Evolutionary conservation across 2,329 filamentous ascomycete genomes (phyloP), one percentile per base, ranked within the genome.

Genomic region (Cytospora piceicola): DNA sequence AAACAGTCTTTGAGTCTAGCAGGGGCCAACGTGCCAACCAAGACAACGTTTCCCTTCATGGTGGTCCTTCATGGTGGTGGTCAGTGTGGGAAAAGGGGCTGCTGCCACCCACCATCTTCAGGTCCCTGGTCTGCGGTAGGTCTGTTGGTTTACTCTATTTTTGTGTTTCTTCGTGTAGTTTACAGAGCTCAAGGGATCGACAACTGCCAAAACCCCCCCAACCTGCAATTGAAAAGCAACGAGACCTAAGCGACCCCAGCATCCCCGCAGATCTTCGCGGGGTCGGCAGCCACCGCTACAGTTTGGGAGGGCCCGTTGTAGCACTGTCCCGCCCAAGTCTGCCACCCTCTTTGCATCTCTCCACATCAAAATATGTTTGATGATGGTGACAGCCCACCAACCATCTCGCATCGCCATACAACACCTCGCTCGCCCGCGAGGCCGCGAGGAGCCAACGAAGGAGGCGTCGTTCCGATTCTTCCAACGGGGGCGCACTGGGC

Each of bases 221-320:
- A n/a, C 11, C 14, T 49, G 46, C 46, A 49, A 22, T 46, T 8
- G 7, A 9, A 4, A 36, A 63, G 2, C 15, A n/a, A 32, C 36
- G 57, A 42, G 39, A 42, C 39, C 59, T 42, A 57, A 56, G 52
- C 39, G 49, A 36, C 61, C 57, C 65, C 53, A 56, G 34, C 61
- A 34, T 29, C 53, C 53, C 61, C 61, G 61, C 61, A 63, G 61
- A 61, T 60, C 63, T 51, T 46, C 57, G 56, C 39, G 55, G 57
- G 63, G 52, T 59, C 63, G 58, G 63, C 63, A 59, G 27, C 46
- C 52, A 29, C 56, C 36, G 34, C 27, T 29, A 51, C 63, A 39
- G 56, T 60, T 58, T 60, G 63, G 42, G 8, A 42, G 39, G 20
- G 22, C 4, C 20, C 32, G 15, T 58, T 46, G 42, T 46, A 20